phyloP scores from a whole-genome alignment of 257 asterid species.

The Thymus quinquecostatus region DNA sequence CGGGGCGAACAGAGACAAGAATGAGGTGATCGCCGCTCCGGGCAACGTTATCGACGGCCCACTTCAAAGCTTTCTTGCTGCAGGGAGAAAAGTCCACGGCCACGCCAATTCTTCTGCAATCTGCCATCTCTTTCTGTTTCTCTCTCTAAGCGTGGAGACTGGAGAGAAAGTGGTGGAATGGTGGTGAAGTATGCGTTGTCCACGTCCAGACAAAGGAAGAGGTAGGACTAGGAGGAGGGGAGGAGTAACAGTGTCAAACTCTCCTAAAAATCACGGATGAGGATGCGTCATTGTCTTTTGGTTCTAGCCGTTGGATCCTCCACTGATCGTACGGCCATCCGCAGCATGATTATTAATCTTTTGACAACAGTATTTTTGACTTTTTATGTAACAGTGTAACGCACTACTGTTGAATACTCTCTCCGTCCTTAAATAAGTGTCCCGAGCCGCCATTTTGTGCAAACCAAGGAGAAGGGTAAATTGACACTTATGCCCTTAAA shows the following conservation, averaged over 20 bases:
- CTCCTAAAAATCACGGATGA: neutral
- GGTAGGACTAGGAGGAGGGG: too few species aligned
- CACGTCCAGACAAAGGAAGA: neutral
- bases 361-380: too few species aligned
- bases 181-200: neutral
- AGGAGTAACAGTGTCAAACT: too few species aligned
- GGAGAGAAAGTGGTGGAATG: neutral
- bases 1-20: conserved; percentile 62
- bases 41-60: conserved; percentile 74
- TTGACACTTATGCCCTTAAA: too few species aligned
- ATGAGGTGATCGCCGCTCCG: conserved; percentile 81
- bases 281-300: neutral
- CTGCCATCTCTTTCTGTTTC: conserved; percentile 43
- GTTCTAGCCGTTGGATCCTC: neutral
- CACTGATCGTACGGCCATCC: neutral
- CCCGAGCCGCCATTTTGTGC: too few species aligned
- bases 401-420: too few species aligned
- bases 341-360: too few species aligned
- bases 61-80: conserved; percentile 72
- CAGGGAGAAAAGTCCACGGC: conserved; percentile 88
- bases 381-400: too few species aligned
- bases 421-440: too few species aligned
- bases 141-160: conserved; percentile 16
- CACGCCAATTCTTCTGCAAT: conserved; percentile 75
- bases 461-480: too few species aligned